A percentile compares a stretch with the other conserved stretches of the same genome.
These are phyloP conservation scores for Penicillium lagena DNA, from an alignment of 495 filamentous ascomycete genomes.

Conservation along the genomic window DNA sequence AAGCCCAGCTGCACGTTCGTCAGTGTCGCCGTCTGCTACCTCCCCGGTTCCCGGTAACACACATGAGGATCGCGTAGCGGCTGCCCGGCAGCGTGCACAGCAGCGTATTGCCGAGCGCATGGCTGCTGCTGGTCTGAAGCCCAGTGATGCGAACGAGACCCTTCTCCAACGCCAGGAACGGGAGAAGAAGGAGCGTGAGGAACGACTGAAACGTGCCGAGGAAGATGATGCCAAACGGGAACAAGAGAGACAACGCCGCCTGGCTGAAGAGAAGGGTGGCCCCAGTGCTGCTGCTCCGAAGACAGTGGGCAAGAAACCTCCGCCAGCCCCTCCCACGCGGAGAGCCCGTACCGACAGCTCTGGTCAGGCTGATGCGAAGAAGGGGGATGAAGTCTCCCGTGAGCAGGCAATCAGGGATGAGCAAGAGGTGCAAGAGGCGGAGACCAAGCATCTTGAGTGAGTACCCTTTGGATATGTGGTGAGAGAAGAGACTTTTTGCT, in stretches of 20 bases:
- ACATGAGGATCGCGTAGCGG: constrained; percentile 87
- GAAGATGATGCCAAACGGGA: constrained; percentile 93
- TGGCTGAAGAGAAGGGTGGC: constrained; percentile 73
- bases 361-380: constrained; percentile 47
- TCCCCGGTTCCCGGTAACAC: constrained; percentile 63
- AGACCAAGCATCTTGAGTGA: constrained; percentile 77
- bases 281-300: constrained; percentile 51
- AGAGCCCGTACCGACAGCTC: constrained; percentile 62
- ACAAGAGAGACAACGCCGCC: constrained; percentile 74
- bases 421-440: constrained; percentile 70
- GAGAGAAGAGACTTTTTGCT: constrained; percentile 16
- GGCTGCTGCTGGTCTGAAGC: constrained; percentile 85
- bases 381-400: constrained; percentile 52
- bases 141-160: constrained; percentile 63
- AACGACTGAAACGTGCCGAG: constrained; percentile 80
- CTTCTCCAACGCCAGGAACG: constrained; percentile 79
- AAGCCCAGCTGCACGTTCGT: constrained; percentile 25
- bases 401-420: constrained; percentile 59
- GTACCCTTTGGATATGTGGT: constrained; percentile 26
- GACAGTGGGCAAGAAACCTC: constrained; percentile 65
- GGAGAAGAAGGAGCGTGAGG: constrained; percentile 80
- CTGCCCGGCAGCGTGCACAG: constrained; percentile 94
- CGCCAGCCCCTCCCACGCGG: constrained; percentile 74
- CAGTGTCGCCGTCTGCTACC: constrained; percentile 35
- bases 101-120: constrained; percentile 97